A percentile compares a stretch with the other conserved stretches of the same genome.
phyloP scores from a whole-genome alignment of 208 protist genomes.

The Wallacemonas sp. region DNA sequence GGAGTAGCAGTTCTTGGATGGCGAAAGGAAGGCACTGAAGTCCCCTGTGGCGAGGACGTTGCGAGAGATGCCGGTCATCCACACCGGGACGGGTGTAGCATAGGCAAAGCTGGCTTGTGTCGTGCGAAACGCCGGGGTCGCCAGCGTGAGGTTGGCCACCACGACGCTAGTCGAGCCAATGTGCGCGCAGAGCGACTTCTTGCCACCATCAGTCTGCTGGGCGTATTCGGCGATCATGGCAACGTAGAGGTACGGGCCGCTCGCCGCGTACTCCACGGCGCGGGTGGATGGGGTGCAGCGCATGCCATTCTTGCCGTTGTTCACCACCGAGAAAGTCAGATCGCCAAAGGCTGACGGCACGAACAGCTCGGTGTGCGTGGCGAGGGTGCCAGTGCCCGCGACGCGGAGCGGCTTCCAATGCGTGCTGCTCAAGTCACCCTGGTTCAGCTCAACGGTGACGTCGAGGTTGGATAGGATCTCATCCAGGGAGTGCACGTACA shows the following conservation, averaged over 20 bases:
- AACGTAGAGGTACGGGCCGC: constrained; percentile 34
- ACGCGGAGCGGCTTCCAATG: constrained; percentile 32
- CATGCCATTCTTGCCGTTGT: constrained; percentile 51
- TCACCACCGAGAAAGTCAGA: constrained; percentile 61
- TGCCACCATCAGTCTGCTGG: constrained; percentile 25
- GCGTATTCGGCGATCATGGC: constrained; percentile 27
- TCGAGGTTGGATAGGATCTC: constrained; percentile 24
- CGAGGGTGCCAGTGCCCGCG: constrained; percentile 41
- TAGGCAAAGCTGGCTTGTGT: constrained; percentile 26
- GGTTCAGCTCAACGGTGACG: constrained; percentile 20
- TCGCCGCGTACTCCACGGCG: constrained; percentile 44
- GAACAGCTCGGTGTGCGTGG: constrained; percentile 42
- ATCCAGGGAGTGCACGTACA: constrained; percentile 36
- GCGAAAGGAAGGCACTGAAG: constrained; percentile 47
- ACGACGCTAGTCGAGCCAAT: constrained; percentile 33
- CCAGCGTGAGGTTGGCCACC: constrained; percentile 32
- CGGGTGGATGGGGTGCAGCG: constrained; percentile 42
- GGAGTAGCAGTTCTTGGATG: constrained; percentile 34
- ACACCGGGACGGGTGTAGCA: constrained; percentile 30
- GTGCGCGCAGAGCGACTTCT: constrained; percentile 61
- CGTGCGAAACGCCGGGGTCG: constrained; percentile 28
- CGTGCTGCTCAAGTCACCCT: constrained; percentile 17
- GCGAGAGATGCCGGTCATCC: constrained; percentile 37
- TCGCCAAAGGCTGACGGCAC: constrained; percentile 25
- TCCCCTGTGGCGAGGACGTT: constrained; percentile 35